Evolutionary conservation across 2,329 filamentous ascomycete species (phyloP).

Genomic region (Microascus cirrosus): DNA sequence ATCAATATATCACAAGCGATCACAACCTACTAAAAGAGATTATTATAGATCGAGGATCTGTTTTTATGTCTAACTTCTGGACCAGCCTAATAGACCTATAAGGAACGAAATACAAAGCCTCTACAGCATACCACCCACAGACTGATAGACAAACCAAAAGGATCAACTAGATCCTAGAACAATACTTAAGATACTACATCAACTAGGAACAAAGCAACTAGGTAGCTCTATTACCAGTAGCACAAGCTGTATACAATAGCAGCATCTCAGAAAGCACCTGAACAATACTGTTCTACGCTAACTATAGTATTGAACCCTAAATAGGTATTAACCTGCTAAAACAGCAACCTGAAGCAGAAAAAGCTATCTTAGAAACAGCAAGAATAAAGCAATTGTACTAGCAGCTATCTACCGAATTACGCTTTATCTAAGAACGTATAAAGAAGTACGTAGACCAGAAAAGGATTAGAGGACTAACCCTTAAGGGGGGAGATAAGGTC

Average conservation of each 20-base stretch:
- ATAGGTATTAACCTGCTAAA: not conserved
- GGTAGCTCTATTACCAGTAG: not conserved
- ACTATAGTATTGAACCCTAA: not conserved
- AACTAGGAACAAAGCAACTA: not conserved
- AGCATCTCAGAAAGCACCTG: not conserved
- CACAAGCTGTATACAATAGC: not conserved
- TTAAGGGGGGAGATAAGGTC: not conserved
- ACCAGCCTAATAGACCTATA: not conserved
- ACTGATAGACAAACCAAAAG: no score
- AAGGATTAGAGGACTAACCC: not conserved
- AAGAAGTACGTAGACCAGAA: not conserved
- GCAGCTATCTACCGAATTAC: not conserved
- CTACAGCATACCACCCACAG: not conserved
- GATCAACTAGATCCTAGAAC: not conserved
- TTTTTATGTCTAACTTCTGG: not conserved
- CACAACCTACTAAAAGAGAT: not conserved
- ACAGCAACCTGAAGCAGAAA: not conserved
- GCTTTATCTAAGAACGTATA: not conserved
- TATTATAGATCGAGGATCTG: not conserved
- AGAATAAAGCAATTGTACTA: not conserved
- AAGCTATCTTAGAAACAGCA: not conserved
- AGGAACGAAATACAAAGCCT: not conserved
- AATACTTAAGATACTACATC: not conserved
- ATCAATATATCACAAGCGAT: not conserved
- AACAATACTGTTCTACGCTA: not conserved